Conservation (phyloP, 768 basidiomycete species). For the Leucocoprinus leucothites region DNA sequence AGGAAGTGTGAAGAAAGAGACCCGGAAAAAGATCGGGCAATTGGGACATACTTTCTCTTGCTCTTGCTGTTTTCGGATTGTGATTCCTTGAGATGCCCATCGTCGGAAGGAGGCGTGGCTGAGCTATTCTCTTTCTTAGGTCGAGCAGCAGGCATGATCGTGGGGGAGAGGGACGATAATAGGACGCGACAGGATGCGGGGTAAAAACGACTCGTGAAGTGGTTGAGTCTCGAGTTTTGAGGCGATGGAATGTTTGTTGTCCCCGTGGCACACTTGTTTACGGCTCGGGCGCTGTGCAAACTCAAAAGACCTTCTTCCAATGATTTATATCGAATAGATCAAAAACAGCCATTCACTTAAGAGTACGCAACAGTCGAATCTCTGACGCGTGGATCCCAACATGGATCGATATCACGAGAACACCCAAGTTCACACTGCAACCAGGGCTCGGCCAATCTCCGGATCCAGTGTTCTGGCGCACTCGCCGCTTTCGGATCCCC, state of each 20-base stretch:
- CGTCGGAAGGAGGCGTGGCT: conserved; percentile 65
- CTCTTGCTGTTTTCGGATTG: conserved; percentile 67
- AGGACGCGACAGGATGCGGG: conserved; percentile 23
- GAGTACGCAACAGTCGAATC: conserved; percentile 11
- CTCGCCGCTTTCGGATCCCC: conserved; percentile 18
- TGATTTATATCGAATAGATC: conserved; percentile 32
- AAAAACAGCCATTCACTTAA: conserved; percentile 9
- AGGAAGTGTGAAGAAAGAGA: conserved; percentile 30
- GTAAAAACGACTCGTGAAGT: conserved; percentile 18
- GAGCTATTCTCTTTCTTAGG: conserved; percentile 65
- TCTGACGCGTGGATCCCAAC: conserved; percentile 16
- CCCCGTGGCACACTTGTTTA: conserved; percentile 37
- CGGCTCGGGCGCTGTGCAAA: conserved; percentile 35
- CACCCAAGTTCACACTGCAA: conserved; percentile 28
- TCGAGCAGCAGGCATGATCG: conserved; percentile 62
- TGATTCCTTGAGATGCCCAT: conserved; percentile 50
- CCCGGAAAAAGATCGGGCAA: conserved; percentile 59
- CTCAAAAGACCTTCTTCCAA: conserved; percentile 30
- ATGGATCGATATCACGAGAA: conserved; percentile 39
- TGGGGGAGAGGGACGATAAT: conserved; percentile 26
- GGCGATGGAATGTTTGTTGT: conserved; percentile 37
- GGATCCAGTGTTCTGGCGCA: conserved; percentile 36
- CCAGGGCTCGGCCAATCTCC: conserved; percentile 39
- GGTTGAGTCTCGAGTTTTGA: conserved; percentile 31
- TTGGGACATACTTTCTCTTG: conserved; percentile 72